Evolutionary conservation across 192 early-diverging fungal species (phyloP).

Genomic region (Mortierella alpina): DNA sequence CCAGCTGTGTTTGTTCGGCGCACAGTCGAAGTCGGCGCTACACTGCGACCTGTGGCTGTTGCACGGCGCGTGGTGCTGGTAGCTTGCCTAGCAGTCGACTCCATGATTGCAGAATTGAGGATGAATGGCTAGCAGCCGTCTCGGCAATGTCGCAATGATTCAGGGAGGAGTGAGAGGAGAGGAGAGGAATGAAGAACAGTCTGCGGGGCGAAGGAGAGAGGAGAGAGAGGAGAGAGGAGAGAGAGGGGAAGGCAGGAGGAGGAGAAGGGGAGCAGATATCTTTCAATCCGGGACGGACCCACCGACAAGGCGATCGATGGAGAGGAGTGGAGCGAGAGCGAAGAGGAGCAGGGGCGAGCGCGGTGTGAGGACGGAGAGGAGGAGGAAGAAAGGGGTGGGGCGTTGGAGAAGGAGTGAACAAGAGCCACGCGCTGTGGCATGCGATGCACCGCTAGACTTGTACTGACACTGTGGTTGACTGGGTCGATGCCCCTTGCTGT

Average conservation of each 20-base stretch:
- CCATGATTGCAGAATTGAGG: neutral
- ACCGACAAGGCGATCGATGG: neutral
- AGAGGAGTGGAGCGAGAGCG: neutral
- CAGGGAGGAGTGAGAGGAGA: neutral
- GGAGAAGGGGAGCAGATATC: conserved; percentile 22
- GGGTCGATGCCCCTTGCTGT: too few relatives aligned
- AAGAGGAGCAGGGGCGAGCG: neutral
- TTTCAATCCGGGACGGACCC: conserved; percentile 33
- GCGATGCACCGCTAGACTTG: too few relatives aligned
- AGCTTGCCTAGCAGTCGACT: neutral
- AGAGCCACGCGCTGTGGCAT: neutral
- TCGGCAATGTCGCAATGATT: neutral
- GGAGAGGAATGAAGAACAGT: neutral
- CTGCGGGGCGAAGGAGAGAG: neutral
- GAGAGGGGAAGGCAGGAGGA: neutral
- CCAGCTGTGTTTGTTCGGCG: neutral
- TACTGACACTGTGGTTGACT: too few relatives aligned
- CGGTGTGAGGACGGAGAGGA: neutral
- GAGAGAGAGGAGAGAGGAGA: neutral
- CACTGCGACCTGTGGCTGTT: neutral
- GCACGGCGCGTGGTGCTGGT: neutral
- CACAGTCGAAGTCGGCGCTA: neutral
- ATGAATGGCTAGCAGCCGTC: neutral
- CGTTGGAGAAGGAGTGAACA: neutral
- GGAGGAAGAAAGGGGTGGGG: neutral